Base-by-base conservation (phyloP, 2,329 filamentous ascomycete species). In the Plectosphaerella plurivora region DNA sequence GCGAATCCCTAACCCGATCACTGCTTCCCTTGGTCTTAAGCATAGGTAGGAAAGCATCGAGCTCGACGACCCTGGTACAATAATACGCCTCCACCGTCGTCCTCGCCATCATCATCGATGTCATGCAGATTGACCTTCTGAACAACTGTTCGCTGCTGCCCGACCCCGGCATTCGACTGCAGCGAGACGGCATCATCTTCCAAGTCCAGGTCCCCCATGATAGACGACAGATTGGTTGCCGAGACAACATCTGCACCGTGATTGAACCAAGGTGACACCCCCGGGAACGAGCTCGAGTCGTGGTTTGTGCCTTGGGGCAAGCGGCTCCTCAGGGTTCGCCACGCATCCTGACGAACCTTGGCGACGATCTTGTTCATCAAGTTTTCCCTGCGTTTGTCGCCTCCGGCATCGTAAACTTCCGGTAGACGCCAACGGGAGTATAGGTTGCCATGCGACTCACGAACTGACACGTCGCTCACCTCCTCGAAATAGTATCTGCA, bases 371-470 rank as follows among this genome's bases (percentile, higher is more conserved):
- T 52, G 37, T 65, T 61, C 37, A 41, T 41, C 12, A 41, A 9
- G 37, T 9, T 16, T 9, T 41, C 37, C n/a, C 37, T 14, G 8
- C n/a, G 37, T 16, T 16, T 41, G 37, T 4, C 37, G 37, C n/a
- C n/a, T 9, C 18, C n/a, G 37, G 37, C 12, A 2, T 52, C 49
- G 15, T 49, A 57, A 3, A 71, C 54, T n/a, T 73, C 68, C 0
- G 71, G 70, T 2, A 65, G 59, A 1, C 65, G 57, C 72, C 72
- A 75, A 42, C 61, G 65, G 15, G 49, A n/a, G 41, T 75, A 75
- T 1, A 75, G 45, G 5, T 75, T 75, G 0, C 60, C 54, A 44
- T 73, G 71, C 0, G 63, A 57, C 2, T 59, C 35, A 0, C 72
- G 62, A 2, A 57, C 47, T 9, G 37, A 41, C 2, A 59, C 49